These are phyloP conservation scores for Leptographium radiaticola DNA, from an alignment of 2,329 filamentous ascomycete species.

Conservation along the genomic window DNA sequence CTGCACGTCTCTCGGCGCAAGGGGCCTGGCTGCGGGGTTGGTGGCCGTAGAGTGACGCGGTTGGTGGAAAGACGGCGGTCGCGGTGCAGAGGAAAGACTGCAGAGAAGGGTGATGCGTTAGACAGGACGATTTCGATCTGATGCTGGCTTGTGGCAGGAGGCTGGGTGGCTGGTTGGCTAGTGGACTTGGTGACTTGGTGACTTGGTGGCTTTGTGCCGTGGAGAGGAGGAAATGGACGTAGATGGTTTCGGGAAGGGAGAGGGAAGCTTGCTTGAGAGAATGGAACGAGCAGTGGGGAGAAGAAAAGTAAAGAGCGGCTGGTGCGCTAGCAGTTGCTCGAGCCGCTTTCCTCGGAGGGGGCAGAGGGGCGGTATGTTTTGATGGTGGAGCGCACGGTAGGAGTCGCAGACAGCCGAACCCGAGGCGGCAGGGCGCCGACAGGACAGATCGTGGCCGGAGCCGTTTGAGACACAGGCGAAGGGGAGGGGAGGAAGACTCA, in stretches of 20 bases:
- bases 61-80: too few relatives aligned
- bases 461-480: conserved; percentile 6
- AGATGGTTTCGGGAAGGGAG: not conserved
- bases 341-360: conserved; percentile 1
- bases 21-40: too few relatives aligned
- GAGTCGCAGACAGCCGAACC: not conserved
- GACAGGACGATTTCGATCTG: too few relatives aligned
- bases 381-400: not conserved
- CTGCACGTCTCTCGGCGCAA: too few relatives aligned
- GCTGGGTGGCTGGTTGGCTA: not conserved
- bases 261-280: conserved; percentile 4
- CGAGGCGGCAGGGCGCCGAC: not conserved
- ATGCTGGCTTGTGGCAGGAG: too few relatives aligned
- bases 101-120: too few relatives aligned
- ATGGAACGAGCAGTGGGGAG: conserved; percentile 7
- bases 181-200: not conserved
- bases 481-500: not conserved
- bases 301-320: conserved; percentile 1
- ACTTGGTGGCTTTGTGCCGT: not conserved
- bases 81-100: too few relatives aligned
- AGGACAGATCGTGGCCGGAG: conserved; percentile 3
- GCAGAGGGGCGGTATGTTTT: conserved; percentile 2
- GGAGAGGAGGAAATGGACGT: not conserved
- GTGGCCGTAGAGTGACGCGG: too few relatives aligned
- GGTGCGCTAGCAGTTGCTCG: conserved; percentile 2